A percentile compares a stretch with the other conserved stretches of the same genome.
These are phyloP conservation scores for Cryptococcus sp. DNA, from an alignment of 1,284 basidiomycete genomes.

Conservation along the genomic window DNA sequence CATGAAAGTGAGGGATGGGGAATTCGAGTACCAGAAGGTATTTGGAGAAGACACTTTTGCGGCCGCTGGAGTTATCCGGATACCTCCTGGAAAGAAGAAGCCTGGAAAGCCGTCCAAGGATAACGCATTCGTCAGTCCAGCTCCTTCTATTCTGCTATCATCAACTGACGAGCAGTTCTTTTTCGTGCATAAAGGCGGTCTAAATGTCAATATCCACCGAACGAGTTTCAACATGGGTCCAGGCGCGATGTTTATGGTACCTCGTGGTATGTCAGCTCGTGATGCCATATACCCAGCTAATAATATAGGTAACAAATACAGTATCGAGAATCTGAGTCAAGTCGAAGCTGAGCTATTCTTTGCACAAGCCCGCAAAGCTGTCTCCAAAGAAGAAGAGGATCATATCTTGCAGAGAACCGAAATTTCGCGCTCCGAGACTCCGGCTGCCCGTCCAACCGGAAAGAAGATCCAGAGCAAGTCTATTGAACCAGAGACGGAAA, in stretches of 20 bases:
- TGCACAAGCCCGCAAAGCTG: conserved; percentile 82
- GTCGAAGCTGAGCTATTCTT: conserved; percentile 78
- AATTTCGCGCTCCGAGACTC: neutral
- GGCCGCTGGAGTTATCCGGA: conserved; percentile 79
- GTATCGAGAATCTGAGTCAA: conserved; percentile 79
- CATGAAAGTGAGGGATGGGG: neutral
- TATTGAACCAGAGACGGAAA: neutral
- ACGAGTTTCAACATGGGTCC: conserved; percentile 71
- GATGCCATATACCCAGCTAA: conserved; percentile 1
- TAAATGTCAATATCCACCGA: conserved; percentile 76
- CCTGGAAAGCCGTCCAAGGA: conserved; percentile 85
- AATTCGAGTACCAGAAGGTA: conserved; percentile 86
- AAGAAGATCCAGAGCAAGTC: neutral
- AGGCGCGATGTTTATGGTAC: conserved; percentile 85
- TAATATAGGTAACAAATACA: conserved; percentile 75
- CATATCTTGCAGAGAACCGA: conserved; percentile 7
- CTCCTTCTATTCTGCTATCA: neutral
- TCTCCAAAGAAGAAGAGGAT: conserved; percentile 51
- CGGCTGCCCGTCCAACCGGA: neutral
- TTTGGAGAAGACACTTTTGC: conserved; percentile 89
- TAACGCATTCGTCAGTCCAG: conserved; percentile 77
- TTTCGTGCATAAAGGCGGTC: conserved; percentile 79
- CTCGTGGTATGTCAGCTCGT: conserved; percentile 69
- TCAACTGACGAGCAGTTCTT: conserved; percentile 79
- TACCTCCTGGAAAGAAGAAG: conserved; percentile 73